Base-by-base conservation (phyloP, 2,329 filamentous ascomycete genomes). In the Phialocephala subalpina region DNA sequence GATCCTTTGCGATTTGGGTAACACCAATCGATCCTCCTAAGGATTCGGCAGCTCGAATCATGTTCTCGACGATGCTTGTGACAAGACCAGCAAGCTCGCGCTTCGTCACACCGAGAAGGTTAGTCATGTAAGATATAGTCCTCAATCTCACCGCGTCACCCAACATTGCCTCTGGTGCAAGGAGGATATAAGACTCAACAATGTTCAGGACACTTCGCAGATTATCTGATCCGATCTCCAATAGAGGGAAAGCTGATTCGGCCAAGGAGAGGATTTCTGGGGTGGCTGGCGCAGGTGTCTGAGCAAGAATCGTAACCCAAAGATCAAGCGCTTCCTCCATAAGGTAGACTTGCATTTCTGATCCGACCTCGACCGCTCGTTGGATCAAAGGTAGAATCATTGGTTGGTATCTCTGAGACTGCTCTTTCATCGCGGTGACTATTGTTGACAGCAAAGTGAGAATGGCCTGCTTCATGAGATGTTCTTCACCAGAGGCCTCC, bases 381-480 rank as follows among this genome's bases (percentile, higher is more conserved):
- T 88, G 84, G 49, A 99, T 90, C 59, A 98, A 86, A 0, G 95
- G 94, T 20, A 97, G 81, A 72, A 97, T 92, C 60, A 94, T 83
- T 18, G 84, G 79, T 69, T 97, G 93, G 72, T 97, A 97, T 20
- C 89, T 86, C 67, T 90, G 86, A 4, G 93, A 96, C 11, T 91
- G 86, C 14, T 87, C 84, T 66, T 91, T 93, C 87, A 98, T 92
- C 1, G 94, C 92, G 75, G 89, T 89, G n/a, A 97, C 92, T 16
- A 99, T 83, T 1, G 93, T 90, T 1, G 92, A 86, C 60, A 98
- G 88, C 45, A 98, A 91, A 2, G 92, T 92, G 64, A 98, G 86
- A 60, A 98, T 94, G 1, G 93, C 90, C 79, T 97, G 94, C 78
- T 98, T 98, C 83, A 97, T 92, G 78, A 98, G 87, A 74, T 96